These are phyloP conservation scores for Botrytis fragariae DNA, from an alignment of 2,329 filamentous ascomycete species.

Conservation along the genomic window DNA sequence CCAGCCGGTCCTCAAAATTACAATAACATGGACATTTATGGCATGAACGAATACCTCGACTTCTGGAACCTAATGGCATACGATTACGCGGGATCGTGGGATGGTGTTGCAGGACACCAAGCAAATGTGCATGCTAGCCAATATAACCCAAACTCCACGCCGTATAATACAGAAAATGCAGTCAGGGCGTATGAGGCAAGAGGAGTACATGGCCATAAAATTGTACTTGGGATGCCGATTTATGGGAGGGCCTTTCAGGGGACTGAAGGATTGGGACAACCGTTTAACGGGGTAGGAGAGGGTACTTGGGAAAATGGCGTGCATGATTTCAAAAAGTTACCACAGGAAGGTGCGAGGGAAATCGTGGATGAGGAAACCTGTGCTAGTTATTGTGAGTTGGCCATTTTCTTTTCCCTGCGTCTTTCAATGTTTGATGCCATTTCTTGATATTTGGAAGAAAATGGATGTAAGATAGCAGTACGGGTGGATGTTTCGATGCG, in stretches of 20 bases:
- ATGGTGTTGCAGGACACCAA: slow-evolving; percentile 68
- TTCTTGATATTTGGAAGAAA: neutral
- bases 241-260: slow-evolving; percentile 83
- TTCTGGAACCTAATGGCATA: slow-evolving; percentile 88
- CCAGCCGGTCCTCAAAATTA: slow-evolving; percentile 63
- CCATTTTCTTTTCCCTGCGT: neutral
- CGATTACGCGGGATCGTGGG: slow-evolving; percentile 85
- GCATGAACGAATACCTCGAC: slow-evolving; percentile 65
- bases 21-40: slow-evolving; percentile 58
- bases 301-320: slow-evolving; percentile 84
- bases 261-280: slow-evolving; percentile 69
- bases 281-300: slow-evolving; percentile 69
- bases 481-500: neutral
- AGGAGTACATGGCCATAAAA: slow-evolving; percentile 66
- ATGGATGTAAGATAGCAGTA: neutral
- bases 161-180: slow-evolving; percentile 72
- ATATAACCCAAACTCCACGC: slow-evolving; percentile 62
- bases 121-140: slow-evolving; percentile 69
- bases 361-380: slow-evolving; percentile 59
- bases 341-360: slow-evolving; percentile 64
- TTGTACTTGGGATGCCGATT: slow-evolving; percentile 87
- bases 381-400: slow-evolving; percentile 64
- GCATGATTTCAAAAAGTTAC: slow-evolving; percentile 85
- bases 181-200: slow-evolving; percentile 66
- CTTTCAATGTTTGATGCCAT: neutral